These are phyloP conservation scores for Dovyalis caffra DNA, from an alignment of 345 rosid species.

Conservation along the genomic window DNA sequence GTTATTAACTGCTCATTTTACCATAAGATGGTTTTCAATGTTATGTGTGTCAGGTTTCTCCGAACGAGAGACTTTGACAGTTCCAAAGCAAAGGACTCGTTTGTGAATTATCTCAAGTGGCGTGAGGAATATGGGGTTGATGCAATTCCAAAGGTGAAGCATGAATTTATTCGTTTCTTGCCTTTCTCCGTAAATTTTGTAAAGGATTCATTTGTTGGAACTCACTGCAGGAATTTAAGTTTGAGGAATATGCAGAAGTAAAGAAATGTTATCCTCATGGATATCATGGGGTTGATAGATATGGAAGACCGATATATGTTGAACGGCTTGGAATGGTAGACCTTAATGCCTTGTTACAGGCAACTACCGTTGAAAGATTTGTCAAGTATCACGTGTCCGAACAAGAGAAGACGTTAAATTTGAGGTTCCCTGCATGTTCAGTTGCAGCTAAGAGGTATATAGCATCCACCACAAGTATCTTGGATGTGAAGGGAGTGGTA, in stretches of 20 bases:
- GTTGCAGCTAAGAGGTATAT: constrained; percentile 57
- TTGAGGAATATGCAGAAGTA: constrained; percentile 43
- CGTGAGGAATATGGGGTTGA: constrained; percentile 46
- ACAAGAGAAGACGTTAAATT: constrained; percentile 50
- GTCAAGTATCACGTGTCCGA: constrained; percentile 57
- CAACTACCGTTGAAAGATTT: constrained; percentile 43
- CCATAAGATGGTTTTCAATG: neutral
- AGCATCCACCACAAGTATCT: constrained; percentile 51
- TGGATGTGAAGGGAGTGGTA: constrained; percentile 70
- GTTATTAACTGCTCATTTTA: neutral
- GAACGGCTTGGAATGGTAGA: constrained; percentile 62
- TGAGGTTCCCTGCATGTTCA: constrained; percentile 56
- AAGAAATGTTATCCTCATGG: constrained; percentile 65
- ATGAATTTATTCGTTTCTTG: neutral
- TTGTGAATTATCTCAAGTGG: constrained; percentile 52
- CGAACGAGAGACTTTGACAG: constrained; percentile 57
- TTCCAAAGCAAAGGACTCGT: constrained; percentile 47
- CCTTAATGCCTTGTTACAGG: constrained; percentile 42
- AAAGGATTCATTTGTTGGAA: neutral
- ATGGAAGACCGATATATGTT: constrained; percentile 57
- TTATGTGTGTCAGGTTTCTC: constrained; percentile 36
- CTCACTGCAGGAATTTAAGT: constrained; percentile 48
- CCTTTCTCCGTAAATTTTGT: neutral
- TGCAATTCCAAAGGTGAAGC: constrained; percentile 39
- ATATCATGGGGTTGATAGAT: constrained; percentile 58